These are phyloP conservation scores for Hemisphaericaspora subhashii DNA, from an alignment of 1,139 yeast genomes.

Conservation along the genomic window DNA sequence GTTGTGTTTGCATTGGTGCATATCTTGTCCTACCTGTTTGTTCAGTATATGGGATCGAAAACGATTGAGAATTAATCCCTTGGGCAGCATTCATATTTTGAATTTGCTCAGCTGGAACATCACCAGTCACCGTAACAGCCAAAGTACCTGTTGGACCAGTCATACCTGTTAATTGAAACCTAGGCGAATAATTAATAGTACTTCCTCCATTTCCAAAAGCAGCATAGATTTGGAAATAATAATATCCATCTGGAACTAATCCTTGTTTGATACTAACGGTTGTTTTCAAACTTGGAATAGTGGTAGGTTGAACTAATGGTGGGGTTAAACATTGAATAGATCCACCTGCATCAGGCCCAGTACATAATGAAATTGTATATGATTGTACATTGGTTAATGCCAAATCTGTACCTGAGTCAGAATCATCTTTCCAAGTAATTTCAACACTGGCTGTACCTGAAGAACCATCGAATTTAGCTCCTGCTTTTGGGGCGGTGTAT, in stretches of 20 bases:
- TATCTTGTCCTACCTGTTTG: conserved; percentile 76
- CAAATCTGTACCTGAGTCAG: conserved; percentile 41
- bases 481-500: conserved; percentile 50
- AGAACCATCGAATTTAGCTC: conserved; percentile 49
- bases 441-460: conserved; percentile 49
- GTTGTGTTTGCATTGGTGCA: conserved; percentile 93
- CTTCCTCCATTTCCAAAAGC: conserved; percentile 41
- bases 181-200: conserved; percentile 69
- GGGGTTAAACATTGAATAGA: conserved; percentile 42
- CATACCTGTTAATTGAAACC: conserved; percentile 72
- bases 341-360: conserved; percentile 52
- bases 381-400: conserved; percentile 40
- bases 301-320: conserved; percentile 23
- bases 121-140: conserved; percentile 29
- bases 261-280: conserved; percentile 43
- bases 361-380: conserved; percentile 61
- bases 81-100: conserved; percentile 29
- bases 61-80: conserved; percentile 32
- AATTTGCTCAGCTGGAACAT: conserved; percentile 28
- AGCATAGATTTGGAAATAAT: conserved; percentile 65
- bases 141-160: conserved; percentile 50
- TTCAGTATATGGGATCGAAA: conserved; percentile 57
- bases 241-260: conserved; percentile 61
- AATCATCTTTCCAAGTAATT: conserved; percentile 63
- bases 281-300: conserved; percentile 30